Evolutionary conservation across 805 yeast species (phyloP).

Genomic region (Kodamaea restingae): DNA sequence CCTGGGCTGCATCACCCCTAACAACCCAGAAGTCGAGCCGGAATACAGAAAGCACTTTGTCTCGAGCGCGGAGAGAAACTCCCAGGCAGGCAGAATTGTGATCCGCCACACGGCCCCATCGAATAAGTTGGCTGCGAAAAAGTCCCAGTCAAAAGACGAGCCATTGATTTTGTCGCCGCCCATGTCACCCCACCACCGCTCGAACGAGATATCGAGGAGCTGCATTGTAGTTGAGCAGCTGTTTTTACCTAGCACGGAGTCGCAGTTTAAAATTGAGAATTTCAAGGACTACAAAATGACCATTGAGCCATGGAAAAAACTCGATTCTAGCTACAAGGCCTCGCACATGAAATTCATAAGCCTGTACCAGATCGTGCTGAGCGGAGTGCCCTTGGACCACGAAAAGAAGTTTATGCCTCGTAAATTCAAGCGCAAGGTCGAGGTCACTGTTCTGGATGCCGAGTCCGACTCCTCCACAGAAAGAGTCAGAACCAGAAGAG

Average conservation of each 20-base stretch:
- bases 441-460: conserved; percentile 2
- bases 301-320: conserved; percentile 50
- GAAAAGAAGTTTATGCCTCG: conserved; percentile 10
- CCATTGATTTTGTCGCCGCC: conserved; percentile 24
- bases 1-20: conserved; percentile 32
- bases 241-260: conserved; percentile 4
- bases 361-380: conserved; percentile 41
- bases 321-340: conserved; percentile 43
- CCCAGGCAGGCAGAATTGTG: background rate
- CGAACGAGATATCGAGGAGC: background rate
- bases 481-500: conserved; percentile 58
- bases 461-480: conserved; percentile 23
- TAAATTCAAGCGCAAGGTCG: conserved; percentile 12
- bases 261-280: conserved; percentile 46
- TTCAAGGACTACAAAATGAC: conserved; percentile 43
- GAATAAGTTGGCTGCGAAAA: too few relatives aligned
- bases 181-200: conserved; percentile 19
- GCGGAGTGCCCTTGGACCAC: conserved; percentile 7
- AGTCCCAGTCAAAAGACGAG: conserved; percentile 7
- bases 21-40: conserved; percentile 8
- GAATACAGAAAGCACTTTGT: conserved; percentile 1
- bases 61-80: conserved; percentile 3
- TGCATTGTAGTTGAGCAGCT: conserved; percentile 6
- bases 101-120: background rate
- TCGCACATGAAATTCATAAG: conserved; percentile 50